These are phyloP conservation scores for Yarrowia hollandica DNA, from an alignment of 805 yeast species.

Conservation along the genomic window DNA sequence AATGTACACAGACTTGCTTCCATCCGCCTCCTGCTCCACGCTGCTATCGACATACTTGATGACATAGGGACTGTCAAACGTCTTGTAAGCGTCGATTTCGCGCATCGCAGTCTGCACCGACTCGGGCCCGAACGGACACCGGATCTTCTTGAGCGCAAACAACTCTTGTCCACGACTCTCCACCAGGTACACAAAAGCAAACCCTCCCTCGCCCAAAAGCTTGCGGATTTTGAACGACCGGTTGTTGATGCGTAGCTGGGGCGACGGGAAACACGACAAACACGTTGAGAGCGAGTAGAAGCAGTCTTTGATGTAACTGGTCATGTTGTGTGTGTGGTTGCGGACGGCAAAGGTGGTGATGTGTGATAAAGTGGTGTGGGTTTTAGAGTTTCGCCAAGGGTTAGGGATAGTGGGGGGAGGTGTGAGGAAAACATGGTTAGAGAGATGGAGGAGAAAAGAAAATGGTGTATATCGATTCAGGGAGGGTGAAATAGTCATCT, in stretches of 20 bases:
- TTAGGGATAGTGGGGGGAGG: too few relatives aligned
- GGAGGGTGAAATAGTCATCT: too few relatives aligned
- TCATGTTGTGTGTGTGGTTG: not conserved
- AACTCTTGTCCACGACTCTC: constrained; percentile 45
- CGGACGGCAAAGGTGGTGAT: not conserved
- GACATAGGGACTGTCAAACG: constrained; percentile 63
- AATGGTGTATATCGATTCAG: too few relatives aligned
- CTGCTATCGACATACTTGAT: constrained; percentile 70
- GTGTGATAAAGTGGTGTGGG: not conserved
- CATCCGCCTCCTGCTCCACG: constrained; percentile 70
- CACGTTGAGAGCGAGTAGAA: constrained; percentile 42
- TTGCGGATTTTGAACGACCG: constrained; percentile 61
- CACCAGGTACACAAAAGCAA: constrained; percentile 82
- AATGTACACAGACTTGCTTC: constrained; percentile 74
- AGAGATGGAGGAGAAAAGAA: not conserved
- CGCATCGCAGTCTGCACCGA: constrained; percentile 71
- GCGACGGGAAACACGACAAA: constrained; percentile 47
- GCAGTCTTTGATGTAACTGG: constrained; percentile 35
- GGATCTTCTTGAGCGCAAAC: constrained; percentile 80
- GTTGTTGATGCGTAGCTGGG: constrained; percentile 62
- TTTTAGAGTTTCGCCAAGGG: too few relatives aligned
- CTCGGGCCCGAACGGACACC: constrained; percentile 84
- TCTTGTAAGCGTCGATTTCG: constrained; percentile 74
- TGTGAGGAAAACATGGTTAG: not conserved
- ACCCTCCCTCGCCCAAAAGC: constrained; percentile 89